Evolutionary conservation across 805 yeast species (phyloP), one percentile per base, ranked within the genome.

Genomic region (Yamadazyma laniorum): DNA sequence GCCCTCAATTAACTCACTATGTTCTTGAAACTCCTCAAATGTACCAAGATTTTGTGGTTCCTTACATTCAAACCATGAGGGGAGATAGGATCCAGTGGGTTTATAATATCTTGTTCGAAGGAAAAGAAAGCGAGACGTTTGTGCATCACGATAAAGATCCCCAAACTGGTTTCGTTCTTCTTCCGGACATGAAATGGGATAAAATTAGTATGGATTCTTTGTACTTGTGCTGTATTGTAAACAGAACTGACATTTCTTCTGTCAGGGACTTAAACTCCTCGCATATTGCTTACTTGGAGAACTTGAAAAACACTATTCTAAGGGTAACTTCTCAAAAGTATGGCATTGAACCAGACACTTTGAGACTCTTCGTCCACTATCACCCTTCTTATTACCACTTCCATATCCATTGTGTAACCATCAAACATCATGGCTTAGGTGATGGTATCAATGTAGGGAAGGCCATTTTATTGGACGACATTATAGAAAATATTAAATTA

Each of bases 151-250:
- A 87, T 45, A 62, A 61, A 28, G 75, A 78, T 21, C 75, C 76
- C 15, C 47, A 51, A 0, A 57, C 55, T 29, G 89, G 90, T 14
- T 87, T 85, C 53, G 78, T 89, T 4, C 61, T 93, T 32, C 67
- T 90, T 29, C 98, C 98, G 0, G 97, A 91, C 60, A 86, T 91
- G 95, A 90, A 90, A 57, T 93, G 99, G 99, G 96, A 91, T 56
- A 80, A 85, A 3, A 64, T 71, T 34, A 78, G 79, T 19, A 48
- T 82, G 55, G 86, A 79, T 18, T 61, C 91, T 3, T 63, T 93
- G 39, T 89, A 93, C 56, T 63, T 91, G 48, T 81, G 86, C 36
- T 84, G 85, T 6, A 81, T 91, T 42, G 90, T 83, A 3, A 75
- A 75, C 44, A 67, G 91, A 38, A 68, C 64, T 1, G 89, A 85